Evolutionary conservation across 306 rosid species (phyloP), one percentile per base, ranked within the genome.

Genomic region (Corylus avellana): DNA sequence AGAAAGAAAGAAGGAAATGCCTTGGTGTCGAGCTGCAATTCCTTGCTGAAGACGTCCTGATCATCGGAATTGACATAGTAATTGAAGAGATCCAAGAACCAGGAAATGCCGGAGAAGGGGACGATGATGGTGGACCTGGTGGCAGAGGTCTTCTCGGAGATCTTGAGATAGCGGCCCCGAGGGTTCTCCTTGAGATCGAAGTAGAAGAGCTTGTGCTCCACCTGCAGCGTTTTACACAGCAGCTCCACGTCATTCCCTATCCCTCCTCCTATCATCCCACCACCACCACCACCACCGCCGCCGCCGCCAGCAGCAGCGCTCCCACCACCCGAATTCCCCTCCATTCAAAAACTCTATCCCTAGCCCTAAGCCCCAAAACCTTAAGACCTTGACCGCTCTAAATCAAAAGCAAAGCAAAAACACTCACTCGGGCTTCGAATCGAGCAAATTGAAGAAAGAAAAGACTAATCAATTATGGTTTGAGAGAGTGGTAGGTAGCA

Each of bases 131-230:
- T 96, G 75, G 99, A 96, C 91, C 99, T 85, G 25, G 99, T 96
- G 49, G 98, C 97, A 1, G 99, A 93, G 7, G 99, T 96, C 86
- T 96, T 96, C 93, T 96, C 99, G 0, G 99, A 96, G 49, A 96
- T 93, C 82, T 96, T 96, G 42, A 96, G 93, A 77, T 96, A 96
- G 2, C 98, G 96, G 25, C 99, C 99, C 10, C 99, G 94, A 74
- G 98, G 99, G 67, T 96, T 96, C 88, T 96, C 99, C 87, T 96
- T 96, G 72, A 96, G 98, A 90, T 96, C 99, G 87, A 96, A 96
- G 97, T 96, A 96, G 76, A 96, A 96, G 3, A 96, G 90, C 85
- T 96, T 96, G 87, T 96, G 99, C 80, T 96, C 99, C 72, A 96
- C 99, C 87, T 96, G 99, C 70, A 96, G 90, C 12, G 99, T 96